These are phyloP conservation scores for Lichtheimia ramosa DNA, from an alignment of 371 early-diverging fungal species.

Conservation along the genomic window DNA sequence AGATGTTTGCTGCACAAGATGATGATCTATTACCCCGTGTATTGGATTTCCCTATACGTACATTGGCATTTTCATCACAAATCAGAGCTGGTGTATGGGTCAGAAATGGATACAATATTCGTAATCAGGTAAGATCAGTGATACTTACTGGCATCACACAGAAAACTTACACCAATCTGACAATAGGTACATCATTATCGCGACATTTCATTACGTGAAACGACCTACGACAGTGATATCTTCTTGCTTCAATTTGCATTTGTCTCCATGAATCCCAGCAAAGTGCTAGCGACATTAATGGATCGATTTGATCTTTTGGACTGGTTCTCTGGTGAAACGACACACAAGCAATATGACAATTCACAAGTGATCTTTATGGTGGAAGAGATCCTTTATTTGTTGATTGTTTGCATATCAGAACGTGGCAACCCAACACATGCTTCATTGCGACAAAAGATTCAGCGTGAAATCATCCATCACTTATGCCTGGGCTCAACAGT, in stretches of 20 bases:
- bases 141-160: not conserved
- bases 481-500: conserved; percentile 67
- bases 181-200: conserved; percentile 80
- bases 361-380: conserved; percentile 75
- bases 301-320: conserved; percentile 79
- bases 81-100: conserved; percentile 94
- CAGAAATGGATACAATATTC: conserved; percentile 86
- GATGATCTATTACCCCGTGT: conserved; percentile 30
- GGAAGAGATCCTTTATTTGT: conserved; percentile 80
- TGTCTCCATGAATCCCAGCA: conserved; percentile 68
- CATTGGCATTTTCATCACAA: conserved; percentile 81
- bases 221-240: conserved; percentile 80
- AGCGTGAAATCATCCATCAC: conserved; percentile 73
- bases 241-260: conserved; percentile 76
- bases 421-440: conserved; percentile 56
- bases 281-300: conserved; percentile 69
- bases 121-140: conserved; percentile 48
- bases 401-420: conserved; percentile 86
- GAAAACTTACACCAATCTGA: conserved; percentile 11
- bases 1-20: conserved; percentile 9
- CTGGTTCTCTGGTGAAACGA: conserved; percentile 75
- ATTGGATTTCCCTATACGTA: conserved; percentile 82
- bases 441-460: conserved; percentile 5
- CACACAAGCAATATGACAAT: conserved; percentile 62
- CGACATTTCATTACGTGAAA: conserved; percentile 74